Evolutionary conservation across 768 basidiomycete species (phyloP).

Genomic region (Suillus alpinus): DNA sequence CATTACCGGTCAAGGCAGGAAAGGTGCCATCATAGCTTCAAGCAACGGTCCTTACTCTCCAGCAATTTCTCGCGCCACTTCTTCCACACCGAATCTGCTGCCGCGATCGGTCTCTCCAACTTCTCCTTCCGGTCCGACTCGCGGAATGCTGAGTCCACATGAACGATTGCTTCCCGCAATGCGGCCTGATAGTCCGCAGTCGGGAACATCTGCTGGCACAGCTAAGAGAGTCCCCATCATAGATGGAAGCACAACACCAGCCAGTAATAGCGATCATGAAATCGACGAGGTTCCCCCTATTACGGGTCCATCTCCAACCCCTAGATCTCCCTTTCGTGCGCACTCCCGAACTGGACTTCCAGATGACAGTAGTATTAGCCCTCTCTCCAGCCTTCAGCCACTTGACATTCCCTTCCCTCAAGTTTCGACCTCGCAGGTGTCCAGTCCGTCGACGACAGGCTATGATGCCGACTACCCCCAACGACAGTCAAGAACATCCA

Average conservation of each 20-base stretch:
- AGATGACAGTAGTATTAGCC: slow-evolving; percentile 8
- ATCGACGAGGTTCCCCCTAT: slow-evolving; percentile 39
- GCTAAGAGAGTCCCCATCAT: slow-evolving; percentile 23
- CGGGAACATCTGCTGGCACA: slow-evolving; percentile 35
- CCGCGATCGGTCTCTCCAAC: slow-evolving; percentile 38
- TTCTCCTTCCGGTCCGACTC: slow-evolving; percentile 23
- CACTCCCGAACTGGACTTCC: slow-evolving; percentile 24
- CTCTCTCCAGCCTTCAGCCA: slow-evolving; percentile 18
- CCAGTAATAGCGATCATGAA: slow-evolving; percentile 25
- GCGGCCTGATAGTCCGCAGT: slow-evolving; percentile 56
- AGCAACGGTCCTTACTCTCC: slow-evolving; percentile 37
- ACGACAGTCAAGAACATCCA: slow-evolving; percentile 65
- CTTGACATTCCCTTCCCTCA: slow-evolving; percentile 29
- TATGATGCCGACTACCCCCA: slow-evolving; percentile 34
- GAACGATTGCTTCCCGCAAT: slow-evolving; percentile 46
- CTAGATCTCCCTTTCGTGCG: slow-evolving; percentile 54
- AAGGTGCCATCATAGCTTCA: slow-evolving; percentile 19
- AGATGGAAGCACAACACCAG: slow-evolving; percentile 11
- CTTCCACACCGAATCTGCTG: slow-evolving; percentile 62
- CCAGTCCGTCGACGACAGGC: slow-evolving; percentile 31
- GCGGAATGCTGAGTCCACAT: slow-evolving; percentile 53
- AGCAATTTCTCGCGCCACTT: slow-evolving; percentile 40
- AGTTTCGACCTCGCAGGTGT: slow-evolving; percentile 38
- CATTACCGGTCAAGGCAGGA: slow-evolving; percentile 40
- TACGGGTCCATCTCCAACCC: slow-evolving; percentile 32